Evolutionary conservation across 1,284 basidiomycete genomes (phyloP).

Genomic region (Stereum hirsutum): DNA sequence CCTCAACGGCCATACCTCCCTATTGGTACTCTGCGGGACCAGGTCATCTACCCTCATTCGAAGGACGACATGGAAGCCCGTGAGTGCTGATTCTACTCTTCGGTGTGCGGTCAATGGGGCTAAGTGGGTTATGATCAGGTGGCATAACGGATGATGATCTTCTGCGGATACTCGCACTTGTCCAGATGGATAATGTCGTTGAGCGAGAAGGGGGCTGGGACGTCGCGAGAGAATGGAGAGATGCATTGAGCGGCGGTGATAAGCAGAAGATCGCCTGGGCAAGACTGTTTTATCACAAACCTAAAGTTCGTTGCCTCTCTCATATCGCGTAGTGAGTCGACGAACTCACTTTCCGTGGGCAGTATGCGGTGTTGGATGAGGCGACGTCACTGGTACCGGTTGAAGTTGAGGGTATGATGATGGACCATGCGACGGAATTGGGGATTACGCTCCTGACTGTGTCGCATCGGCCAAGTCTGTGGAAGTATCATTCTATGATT

Average conservation of each 20-base stretch:
- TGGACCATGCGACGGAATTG: conserved; percentile 84
- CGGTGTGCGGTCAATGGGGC: conserved; percentile 1
- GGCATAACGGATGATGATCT: conserved; percentile 75
- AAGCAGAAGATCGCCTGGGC: conserved; percentile 96
- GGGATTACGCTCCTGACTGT: conserved; percentile 90
- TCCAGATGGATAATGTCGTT: conserved; percentile 85
- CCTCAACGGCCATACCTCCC: conserved; percentile 95
- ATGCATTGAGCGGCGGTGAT: conserved; percentile 83
- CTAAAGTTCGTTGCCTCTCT: conserved; percentile 49
- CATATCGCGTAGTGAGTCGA: not conserved
- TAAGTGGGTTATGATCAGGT: conserved; percentile 28
- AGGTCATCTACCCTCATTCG: conserved; percentile 84
- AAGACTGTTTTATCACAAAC: conserved; percentile 90
- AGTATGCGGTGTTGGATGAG: conserved; percentile 97
- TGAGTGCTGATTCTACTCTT: conserved; percentile 26
- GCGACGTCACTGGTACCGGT: conserved; percentile 92
- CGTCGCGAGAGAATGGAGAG: conserved; percentile 83
- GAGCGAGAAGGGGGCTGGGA: conserved; percentile 98
- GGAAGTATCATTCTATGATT: conserved; percentile 93
- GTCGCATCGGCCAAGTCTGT: conserved; percentile 85
- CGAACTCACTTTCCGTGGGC: conserved; percentile 1
- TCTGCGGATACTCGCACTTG: conserved; percentile 62
- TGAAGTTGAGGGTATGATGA: conserved; percentile 92
- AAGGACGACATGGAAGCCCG: conserved; percentile 67
- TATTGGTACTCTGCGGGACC: conserved; percentile 89